Base-by-base conservation (phyloP, 1,139 yeast genomes). In the Candida pseudoviswanathii region DNA sequence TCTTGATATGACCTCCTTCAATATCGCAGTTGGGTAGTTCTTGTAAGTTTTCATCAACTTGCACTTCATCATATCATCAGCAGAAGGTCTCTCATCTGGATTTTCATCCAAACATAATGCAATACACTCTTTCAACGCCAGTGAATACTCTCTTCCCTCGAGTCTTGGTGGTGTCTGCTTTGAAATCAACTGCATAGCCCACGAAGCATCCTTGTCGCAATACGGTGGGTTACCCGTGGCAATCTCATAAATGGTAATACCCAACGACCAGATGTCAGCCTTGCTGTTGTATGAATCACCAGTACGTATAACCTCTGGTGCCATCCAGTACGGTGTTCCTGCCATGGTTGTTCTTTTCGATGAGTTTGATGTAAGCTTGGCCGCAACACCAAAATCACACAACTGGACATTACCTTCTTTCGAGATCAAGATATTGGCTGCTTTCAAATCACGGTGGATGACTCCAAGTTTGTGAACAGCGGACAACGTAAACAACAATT, bases 261-360 rank as follows among this genome's bases (percentile, higher is more conserved):
- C 99, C 46, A 94, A 68, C 1, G 96, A 89, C 97, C 97, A 90
- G 8, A 90, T 88, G 65, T 90, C 97, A 0, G 95, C 96, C 67
- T 88, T 90, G 46, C 84, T 82, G 60, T 89, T 89, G 66, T 90
- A 90, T 2, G 86, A 77, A 22, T 87, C 87, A 31, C 99, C 99
- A 65, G 94, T 98, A 63, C 92, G 82, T 41, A 94, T 94, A 26
- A 94, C 99, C 66, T 94, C 99, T 0, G 99, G 99, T 0, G 99
- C 99, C 99, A 95, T 95, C 99, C 99, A 95, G 66, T 92, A 95
- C 0, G 99, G 99, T 0, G 99, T 95, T 4, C 99, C 99, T 0
- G 96, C 98, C 82, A 94, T 91, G 0, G 99, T 94, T 40, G 94
- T 89, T 60, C 99, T 78, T 63, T 92, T 88, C 45, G 84, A 68